Percentiles rank a stretch among this genome's conserved stretches.
Evolutionary conservation across 108 stramenopile species (phyloP).

Genomic region (Epithemia pelagica): DNA sequence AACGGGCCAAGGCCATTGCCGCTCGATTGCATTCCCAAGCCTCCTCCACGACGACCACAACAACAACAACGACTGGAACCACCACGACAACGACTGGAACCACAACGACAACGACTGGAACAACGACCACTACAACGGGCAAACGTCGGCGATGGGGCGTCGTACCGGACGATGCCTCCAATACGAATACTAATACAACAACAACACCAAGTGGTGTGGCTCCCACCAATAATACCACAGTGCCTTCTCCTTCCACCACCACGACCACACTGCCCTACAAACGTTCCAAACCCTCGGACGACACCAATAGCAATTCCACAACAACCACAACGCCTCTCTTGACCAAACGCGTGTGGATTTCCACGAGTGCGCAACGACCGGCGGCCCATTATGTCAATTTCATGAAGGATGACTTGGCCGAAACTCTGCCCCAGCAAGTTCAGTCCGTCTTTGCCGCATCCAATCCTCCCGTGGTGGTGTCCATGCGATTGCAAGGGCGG

Average conservation of each 20-base stretch:
- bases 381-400: conserved; percentile 27
- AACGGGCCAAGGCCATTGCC: conserved; percentile 77
- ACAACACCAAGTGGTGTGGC: neutral
- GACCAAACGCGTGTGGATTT: conserved; percentile 39
- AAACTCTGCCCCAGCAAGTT: conserved; percentile 10
- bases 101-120: conserved; percentile 11
- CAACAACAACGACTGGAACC: neutral
- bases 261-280: neutral
- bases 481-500: conserved; percentile 29
- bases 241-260: neutral
- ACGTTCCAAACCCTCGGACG: neutral
- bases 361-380: conserved; percentile 24
- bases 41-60: conserved; percentile 1
- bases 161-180: conserved; percentile 2
- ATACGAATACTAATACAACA: neutral
- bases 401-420: conserved; percentile 17
- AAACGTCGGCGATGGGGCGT: conserved; percentile 43
- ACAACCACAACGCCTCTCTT: neutral
- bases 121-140: conserved; percentile 13
- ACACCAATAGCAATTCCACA: neutral
- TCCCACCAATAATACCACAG: neutral
- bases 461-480: conserved; percentile 7
- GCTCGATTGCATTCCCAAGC: conserved; percentile 47
- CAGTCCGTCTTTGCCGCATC: neutral
- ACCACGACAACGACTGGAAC: neutral